Conservation (phyloP, 306 rosid species). For the Lithocarpus polystachyus region DNA sequence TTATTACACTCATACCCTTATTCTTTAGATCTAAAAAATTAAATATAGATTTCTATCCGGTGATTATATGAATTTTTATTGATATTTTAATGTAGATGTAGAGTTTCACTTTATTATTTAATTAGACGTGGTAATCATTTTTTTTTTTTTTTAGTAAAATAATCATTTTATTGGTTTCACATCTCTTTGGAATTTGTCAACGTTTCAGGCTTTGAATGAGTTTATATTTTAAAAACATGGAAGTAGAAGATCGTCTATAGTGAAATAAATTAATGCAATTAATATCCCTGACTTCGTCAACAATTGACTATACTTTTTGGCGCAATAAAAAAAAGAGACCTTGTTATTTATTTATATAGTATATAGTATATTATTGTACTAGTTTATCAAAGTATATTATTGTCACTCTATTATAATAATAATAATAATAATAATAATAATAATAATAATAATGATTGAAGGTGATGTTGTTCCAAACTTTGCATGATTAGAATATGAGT, state of each 20-base stretch:
- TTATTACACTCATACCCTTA: not conserved
- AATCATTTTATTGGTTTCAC: not conserved
- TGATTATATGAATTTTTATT: too few relatives aligned
- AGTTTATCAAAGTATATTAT: too few relatives aligned
- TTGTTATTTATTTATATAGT: not conserved
- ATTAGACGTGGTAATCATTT: too few relatives aligned
- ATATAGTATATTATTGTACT: too few relatives aligned
- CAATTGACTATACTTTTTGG: not conserved
- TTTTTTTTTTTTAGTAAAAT: too few relatives aligned
- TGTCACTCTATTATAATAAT: too few relatives aligned
- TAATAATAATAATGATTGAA: not conserved
- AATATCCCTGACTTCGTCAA: not conserved
- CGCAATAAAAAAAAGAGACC: not conserved
- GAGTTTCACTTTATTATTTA: too few relatives aligned
- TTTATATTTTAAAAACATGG: not conserved
- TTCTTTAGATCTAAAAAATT: too few relatives aligned
- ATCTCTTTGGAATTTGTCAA: not conserved
- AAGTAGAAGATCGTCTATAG: not conserved
- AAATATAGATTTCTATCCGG: too few relatives aligned
- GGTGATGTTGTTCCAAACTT: not conserved
- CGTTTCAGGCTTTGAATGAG: not conserved
- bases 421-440: too few relatives aligned
- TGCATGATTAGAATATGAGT: not conserved
- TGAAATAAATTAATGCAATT: not conserved
- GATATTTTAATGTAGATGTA: too few relatives aligned